These are phyloP conservation scores for Ceratocystiopsis sp. DNA, from an alignment of 2,329 filamentous ascomycete genomes.

Conservation along the genomic window DNA sequence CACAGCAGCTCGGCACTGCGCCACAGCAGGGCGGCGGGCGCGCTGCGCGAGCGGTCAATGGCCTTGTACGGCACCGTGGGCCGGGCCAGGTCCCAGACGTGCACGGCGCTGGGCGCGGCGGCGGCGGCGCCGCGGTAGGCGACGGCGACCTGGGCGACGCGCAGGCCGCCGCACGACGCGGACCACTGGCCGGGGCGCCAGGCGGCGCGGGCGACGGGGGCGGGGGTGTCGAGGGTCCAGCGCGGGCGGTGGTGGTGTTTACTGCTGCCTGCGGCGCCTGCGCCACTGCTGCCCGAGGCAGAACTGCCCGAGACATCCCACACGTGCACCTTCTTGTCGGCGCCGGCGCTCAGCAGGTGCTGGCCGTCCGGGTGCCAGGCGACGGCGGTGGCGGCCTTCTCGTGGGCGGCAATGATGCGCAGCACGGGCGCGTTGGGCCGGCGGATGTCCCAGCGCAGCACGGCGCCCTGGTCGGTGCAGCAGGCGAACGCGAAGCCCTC, in stretches of 20 bases:
- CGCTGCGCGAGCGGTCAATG: slow-evolving; percentile 40
- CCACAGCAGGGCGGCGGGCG: slow-evolving; percentile 44
- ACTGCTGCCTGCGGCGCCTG: too few species aligned
- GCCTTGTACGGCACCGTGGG: slow-evolving; percentile 51
- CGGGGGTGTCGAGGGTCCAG: slow-evolving; percentile 42
- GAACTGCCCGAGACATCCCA: too few species aligned
- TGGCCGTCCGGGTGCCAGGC: slow-evolving; percentile 52
- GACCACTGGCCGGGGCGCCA: slow-evolving; percentile 52
- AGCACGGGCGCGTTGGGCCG: slow-evolving; percentile 35
- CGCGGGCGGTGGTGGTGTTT: slow-evolving; percentile 49
- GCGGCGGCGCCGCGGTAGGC: slow-evolving; percentile 40
- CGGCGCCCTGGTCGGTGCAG: slow-evolving; percentile 42
- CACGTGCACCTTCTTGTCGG: slow-evolving; percentile 44
- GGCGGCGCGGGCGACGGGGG: slow-evolving; percentile 38
- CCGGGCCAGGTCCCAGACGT: slow-evolving; percentile 52
- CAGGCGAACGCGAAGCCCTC: slow-evolving; percentile 46
- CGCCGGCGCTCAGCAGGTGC: slow-evolving; percentile 46
- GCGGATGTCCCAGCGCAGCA: slow-evolving; percentile 48
- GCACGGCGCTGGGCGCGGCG: slow-evolving; percentile 38
- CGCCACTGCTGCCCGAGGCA: too few species aligned
- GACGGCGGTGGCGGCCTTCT: slow-evolving; percentile 40
- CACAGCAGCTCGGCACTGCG: slow-evolving; percentile 48
- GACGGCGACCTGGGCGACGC: slow-evolving; percentile 44
- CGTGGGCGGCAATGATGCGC: slow-evolving; percentile 40
- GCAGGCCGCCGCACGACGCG: slow-evolving; percentile 34